Base-by-base conservation (phyloP, 2,329 filamentous ascomycete genomes). In the Aspergillus carbonarius region DNA sequence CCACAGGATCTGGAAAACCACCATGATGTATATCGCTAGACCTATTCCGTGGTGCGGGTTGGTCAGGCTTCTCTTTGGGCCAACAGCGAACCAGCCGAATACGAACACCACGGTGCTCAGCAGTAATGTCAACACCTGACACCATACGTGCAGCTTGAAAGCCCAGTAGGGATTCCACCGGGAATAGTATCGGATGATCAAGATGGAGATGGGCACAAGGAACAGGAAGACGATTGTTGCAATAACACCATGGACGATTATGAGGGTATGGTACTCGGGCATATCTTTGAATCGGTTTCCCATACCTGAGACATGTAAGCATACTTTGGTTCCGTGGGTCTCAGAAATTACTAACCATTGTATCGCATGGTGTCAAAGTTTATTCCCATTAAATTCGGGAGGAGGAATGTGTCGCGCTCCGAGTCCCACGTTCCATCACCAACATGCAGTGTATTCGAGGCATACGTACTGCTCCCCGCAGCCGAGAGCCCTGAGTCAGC, bases 1-100 rank as follows among this genome's bases (percentile, higher is more conserved):
- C 69, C 81, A 83, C 2, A 88, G 65, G 15, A 82, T 81, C 61
- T 88, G 85, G 10, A 83, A 76, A 61, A 87, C 73, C 2, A 88
- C 76, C 46, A 87, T 74, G 18, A 86, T 81, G 68, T 86, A 88
- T 54, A 88, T 79, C 9, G 85, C 85, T 40, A 88, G 74, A 5
- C 86, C 86, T 65, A 88, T 88, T 57, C 85, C 85, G 75, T 88
- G 86, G 71, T 88, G 86, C 7, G 86, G 86, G 69, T 88, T 88
- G 34, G 84, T 84, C 63, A 88, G 73, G 56, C 83, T 86, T 64
- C 86, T 76, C 60, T 79, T 73, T 1, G 83, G 82, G 0, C 86
- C 86, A 8, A 88, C 86, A 25, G 86, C 85, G 68, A 87, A 84
- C 75, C 82, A 88, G 13, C 85, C 86, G 13, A 88, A 74, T 8